Evolutionary conservation across 2,329 filamentous ascomycete genomes (phyloP).

Genomic region (Trichophyton equinum): DNA sequence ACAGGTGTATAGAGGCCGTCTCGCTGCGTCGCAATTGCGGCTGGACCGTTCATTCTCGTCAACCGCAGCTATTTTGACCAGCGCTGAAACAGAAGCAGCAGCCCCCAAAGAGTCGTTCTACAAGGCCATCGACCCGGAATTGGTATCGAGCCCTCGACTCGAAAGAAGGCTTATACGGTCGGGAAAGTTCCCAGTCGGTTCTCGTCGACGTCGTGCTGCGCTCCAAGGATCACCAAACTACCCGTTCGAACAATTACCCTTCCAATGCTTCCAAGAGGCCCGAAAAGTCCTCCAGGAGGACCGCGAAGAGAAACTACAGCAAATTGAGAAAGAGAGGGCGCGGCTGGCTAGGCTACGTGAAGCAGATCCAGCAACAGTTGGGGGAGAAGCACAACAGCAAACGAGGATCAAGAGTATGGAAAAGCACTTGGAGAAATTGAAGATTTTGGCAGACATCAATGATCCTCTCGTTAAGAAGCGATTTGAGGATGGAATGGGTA

Average conservation of each 20-base stretch:
- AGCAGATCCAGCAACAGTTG: constrained; percentile 43
- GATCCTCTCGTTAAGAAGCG: constrained; percentile 85
- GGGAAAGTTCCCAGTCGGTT: constrained; percentile 64
- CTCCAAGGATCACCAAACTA: constrained; percentile 53
- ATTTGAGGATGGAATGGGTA: constrained; percentile 85
- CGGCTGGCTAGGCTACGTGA: constrained; percentile 57
- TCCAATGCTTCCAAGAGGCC: constrained; percentile 96
- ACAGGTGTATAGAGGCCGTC: constrained; percentile 23
- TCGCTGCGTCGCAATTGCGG: constrained; percentile 25
- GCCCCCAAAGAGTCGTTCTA: constrained; percentile 29
- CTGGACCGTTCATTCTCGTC: constrained; percentile 38
- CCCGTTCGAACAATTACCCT: constrained; percentile 87
- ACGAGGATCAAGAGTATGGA: constrained; percentile 57
- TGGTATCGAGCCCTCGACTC: constrained; percentile 50
- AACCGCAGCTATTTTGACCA: constrained; percentile 32
- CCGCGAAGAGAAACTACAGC: constrained; percentile 62
- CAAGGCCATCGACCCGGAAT: constrained; percentile 47
- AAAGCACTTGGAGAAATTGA: constrained; percentile 60
- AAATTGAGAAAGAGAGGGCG: constrained; percentile 55
- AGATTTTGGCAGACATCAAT: constrained; percentile 87
- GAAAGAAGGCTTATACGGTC: constrained; percentile 57
- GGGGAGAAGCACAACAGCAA: constrained; percentile 54
- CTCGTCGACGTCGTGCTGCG: constrained; percentile 67
- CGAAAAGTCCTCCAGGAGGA: constrained; percentile 70
- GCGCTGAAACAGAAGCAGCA: constrained; percentile 32